Base-by-base conservation (phyloP, 345 rosid species). In the Erysimum cheiranthoides region DNA sequence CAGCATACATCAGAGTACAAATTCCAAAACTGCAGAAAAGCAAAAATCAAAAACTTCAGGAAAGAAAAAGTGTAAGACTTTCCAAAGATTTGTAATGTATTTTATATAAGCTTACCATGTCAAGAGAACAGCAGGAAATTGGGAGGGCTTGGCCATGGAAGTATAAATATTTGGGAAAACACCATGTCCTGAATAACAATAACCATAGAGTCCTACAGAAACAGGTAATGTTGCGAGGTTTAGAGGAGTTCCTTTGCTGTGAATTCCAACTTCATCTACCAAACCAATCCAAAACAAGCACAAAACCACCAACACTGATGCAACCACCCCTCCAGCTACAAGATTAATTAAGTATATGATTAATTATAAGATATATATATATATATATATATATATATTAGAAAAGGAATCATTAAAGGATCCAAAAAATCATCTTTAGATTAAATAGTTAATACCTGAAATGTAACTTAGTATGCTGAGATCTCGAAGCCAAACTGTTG, bases 131-230 rank as follows among this genome's bases (percentile, higher is more conserved):
- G 85, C 65, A 47, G 97, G 84, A 71, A 60, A 95, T 52, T 87
- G 91, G 73, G 81, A 81, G n/a, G 86, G 96, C 68, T 92, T 83
- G 10, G 89, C 95, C 97, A 95, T 92, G 2, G 98, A 95, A 40
- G 92, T 85, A 61, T 95, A 95, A 57, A 95, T 92, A 77, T 95
- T 95, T 4, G 99, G 97, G 80, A 95, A 95, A 50, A 95, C 92
- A 61, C 97, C 99, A 76, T 95, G 99, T 64, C 99, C 99, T 2
- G 99, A 95, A 74, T 90, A 95, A 76, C 97, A 90, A 65, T 82
- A 95, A 51, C 99, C 97, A 50, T 95, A 95, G 18, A 92, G 92
- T 36, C 99, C 99, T 53, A 95, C 75, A 8, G 99, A 92, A 10
- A 95, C 97, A 0, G 99, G 99, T 71, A 92, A 78, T 61, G 88